Evolutionary conservation across 345 rosid species (phyloP).

Genomic region (Citrus reticulata): DNA sequence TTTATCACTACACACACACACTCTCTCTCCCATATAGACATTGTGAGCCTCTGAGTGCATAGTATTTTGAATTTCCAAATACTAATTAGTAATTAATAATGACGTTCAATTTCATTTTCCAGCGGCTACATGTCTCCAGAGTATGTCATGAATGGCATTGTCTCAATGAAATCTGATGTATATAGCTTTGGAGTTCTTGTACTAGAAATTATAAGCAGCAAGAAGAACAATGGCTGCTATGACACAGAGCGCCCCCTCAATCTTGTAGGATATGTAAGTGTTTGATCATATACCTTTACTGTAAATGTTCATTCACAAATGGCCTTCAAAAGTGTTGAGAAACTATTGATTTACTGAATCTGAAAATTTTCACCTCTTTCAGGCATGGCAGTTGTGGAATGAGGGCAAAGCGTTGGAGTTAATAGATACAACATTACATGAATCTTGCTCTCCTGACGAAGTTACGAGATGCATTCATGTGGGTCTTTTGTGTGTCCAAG

Average conservation of each 20-base stretch:
- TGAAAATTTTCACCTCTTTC: neutral
- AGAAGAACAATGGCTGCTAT: slow-evolving; percentile 3
- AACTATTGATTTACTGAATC: too few species aligned
- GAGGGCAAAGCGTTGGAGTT: slow-evolving; percentile 1
- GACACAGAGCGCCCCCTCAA: slow-evolving; percentile 8
- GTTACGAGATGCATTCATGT: neutral
- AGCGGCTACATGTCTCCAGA: slow-evolving; percentile 18
- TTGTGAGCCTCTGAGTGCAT: fast-evolving
- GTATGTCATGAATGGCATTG: neutral
- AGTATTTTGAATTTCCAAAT: neutral
- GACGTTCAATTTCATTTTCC: neutral
- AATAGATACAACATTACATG: neutral
- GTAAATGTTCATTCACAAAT: too few species aligned
- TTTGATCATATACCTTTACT: neutral
- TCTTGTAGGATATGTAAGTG: slow-evolving; percentile 19
- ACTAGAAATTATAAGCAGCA: slow-evolving; percentile 9
- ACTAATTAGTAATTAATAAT: neutral
- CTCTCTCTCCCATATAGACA: too few species aligned
- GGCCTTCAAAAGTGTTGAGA: neutral
- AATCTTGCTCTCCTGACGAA: neutral
- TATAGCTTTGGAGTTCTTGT: slow-evolving; percentile 18
- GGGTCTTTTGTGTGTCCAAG: too few species aligned
- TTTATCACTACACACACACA: neutral
- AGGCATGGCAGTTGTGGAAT: slow-evolving; percentile 18
- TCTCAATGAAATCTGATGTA: neutral